phyloP scores from a whole-genome alignment of 495 filamentous ascomycete species.

The Lophiostoma macrostomum region DNA sequence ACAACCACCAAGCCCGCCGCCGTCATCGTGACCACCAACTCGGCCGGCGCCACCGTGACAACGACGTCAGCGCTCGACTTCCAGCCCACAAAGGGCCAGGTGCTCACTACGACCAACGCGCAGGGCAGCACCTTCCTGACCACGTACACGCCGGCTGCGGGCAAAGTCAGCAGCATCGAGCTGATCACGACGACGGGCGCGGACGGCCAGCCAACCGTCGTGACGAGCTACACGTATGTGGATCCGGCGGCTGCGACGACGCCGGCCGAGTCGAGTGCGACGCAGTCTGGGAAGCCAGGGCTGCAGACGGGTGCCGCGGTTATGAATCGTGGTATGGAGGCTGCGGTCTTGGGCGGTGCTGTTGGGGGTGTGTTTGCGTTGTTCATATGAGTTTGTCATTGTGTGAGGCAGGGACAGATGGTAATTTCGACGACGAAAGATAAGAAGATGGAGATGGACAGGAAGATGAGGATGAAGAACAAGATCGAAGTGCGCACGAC shows the following conservation, averaged over 20 bases:
- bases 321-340: constrained; percentile 17
- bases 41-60: constrained; percentile 30
- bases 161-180: constrained; percentile 34
- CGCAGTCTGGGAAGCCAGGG: constrained; percentile 16
- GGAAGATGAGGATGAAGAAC: no score
- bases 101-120: constrained; percentile 39
- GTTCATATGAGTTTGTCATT: constrained; percentile 5
- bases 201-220: constrained; percentile 37
- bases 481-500: no score
- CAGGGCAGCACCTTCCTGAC: constrained; percentile 38
- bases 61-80: constrained; percentile 35
- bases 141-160: constrained; percentile 41
- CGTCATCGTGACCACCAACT: constrained; percentile 39
- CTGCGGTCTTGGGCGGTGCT: constrained; percentile 35
- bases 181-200: constrained; percentile 37
- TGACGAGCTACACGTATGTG: constrained; percentile 38
- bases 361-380: constrained; percentile 31
- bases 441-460: no score
- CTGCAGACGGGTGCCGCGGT: constrained; percentile 31
- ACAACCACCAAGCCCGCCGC: constrained; percentile 33
- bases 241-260: constrained; percentile 12
- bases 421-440: no score
- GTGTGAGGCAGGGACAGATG: background rate
- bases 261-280: background rate
- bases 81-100: constrained; percentile 37